Evolutionary conservation across 495 filamentous ascomycete species (phyloP).

Genomic region (Neohortaea acidophila): DNA sequence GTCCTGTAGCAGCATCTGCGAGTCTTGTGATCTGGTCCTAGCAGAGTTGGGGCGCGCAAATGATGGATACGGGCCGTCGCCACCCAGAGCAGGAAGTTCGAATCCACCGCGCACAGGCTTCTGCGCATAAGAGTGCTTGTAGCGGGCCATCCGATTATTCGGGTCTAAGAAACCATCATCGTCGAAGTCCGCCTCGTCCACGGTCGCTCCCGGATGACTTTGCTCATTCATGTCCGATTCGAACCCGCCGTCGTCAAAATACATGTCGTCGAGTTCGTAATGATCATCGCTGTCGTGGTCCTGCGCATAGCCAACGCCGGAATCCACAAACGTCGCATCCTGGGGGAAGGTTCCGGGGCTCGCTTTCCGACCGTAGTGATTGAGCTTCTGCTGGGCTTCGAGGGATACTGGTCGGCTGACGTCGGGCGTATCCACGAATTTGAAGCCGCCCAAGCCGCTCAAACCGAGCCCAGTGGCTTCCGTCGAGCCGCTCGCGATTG

Average conservation of each 20-base stretch:
- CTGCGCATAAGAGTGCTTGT: no score
- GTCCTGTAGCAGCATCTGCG: conserved; percentile 14
- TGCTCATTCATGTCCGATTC: conserved; percentile 6
- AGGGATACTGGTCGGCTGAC: no score
- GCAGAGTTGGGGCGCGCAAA: conserved; percentile 14
- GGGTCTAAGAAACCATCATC: conserved; percentile 53
- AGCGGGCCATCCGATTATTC: no score
- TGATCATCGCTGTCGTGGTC: conserved; percentile 37
- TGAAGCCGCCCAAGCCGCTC: conserved; percentile 10
- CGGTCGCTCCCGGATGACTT: conserved; percentile 23
- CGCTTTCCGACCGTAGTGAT: no score
- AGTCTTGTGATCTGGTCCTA: conserved; percentile 4
- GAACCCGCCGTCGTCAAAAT: conserved; percentile 40
- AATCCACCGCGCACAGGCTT: no score
- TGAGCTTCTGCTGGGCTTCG: no score
- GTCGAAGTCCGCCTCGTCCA: conserved; percentile 55
- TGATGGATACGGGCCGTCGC: conserved; percentile 16
- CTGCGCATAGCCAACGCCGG: no score
- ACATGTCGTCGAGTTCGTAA: conserved; percentile 51
- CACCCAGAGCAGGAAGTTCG: no score
- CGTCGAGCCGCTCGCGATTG: no score
- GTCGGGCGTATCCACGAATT: conserved; percentile 9
- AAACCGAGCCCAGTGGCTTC: conserved; percentile 4
- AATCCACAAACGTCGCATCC: no score
- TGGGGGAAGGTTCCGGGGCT: no score